Base-by-base conservation (phyloP, 192 early-diverging fungal species). In the Coemansia sp. region DNA sequence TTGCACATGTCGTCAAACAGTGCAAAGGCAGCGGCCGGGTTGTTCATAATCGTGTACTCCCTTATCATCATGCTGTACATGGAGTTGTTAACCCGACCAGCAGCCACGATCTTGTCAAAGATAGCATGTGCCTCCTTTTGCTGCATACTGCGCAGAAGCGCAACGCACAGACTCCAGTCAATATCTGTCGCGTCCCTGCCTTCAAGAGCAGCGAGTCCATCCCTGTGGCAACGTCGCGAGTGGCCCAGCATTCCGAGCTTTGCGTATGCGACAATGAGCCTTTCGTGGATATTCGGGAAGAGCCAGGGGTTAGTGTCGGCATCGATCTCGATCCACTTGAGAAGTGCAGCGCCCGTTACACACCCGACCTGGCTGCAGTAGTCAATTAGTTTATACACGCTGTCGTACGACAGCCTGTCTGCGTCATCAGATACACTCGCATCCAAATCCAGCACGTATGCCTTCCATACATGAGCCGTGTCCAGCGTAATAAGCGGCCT, bases 321-420 rank as follows among this genome's bases (percentile, higher is more conserved):
- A 37, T 74, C 77, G 15, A 57, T 7, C 53, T 80, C 77, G 34
- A 80, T 67, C 36, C 66, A 70, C 53, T 44, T 53, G 19, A 74
- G 44, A 42, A 73, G 64, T 11, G 55, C 54, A 25, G 31, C 50
- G 6, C 77, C 72, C 28, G 53, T 36, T 15, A 74, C 40, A 11
- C 4, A 29, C 4, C 77, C 77, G 6, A 74, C n/a, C 2, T 25
- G 53, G 20, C 53, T 15, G 38, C 67, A 72, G 53, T 67, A 61
- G 6, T 41, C 11, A 27, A 73, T 47, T 38, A 79, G 34, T 1
- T 10, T 31, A 23, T 5, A 25, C 30, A 68, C 57, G 13, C 65
- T 53, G 0, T 31, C 13, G 3, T 40, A 20, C 11, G 34, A 40
- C 47, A 67, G 23, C 10, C 23, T 25, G 23, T 6, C 48, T 2